Evolutionary conservation across 2,329 filamentous ascomycete species (phyloP).

Genomic region (Cercospora sp.): DNA sequence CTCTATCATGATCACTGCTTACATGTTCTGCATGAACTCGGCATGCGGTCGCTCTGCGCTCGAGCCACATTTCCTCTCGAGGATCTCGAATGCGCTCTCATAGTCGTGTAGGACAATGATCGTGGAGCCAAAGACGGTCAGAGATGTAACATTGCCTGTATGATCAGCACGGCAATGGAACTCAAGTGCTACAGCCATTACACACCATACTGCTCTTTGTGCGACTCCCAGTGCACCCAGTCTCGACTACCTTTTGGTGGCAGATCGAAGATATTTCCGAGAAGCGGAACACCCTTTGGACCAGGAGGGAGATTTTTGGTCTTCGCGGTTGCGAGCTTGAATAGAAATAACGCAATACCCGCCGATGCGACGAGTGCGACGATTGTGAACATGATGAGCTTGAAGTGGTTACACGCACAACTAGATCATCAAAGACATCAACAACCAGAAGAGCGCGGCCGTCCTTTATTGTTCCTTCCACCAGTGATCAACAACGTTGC

Average conservation of each 20-base stretch:
- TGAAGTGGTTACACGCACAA: background rate
- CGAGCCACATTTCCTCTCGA: slow-evolving; percentile 42
- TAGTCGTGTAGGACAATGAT: slow-evolving; percentile 47
- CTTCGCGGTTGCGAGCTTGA: background rate
- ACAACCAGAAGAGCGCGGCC: background rate
- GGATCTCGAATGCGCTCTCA: slow-evolving; percentile 42
- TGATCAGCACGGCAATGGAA: no score
- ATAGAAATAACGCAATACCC: background rate
- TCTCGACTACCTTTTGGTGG: slow-evolving; percentile 37
- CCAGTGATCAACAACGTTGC: background rate
- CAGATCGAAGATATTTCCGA: slow-evolving; percentile 31
- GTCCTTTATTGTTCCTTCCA: background rate
- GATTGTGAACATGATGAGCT: background rate
- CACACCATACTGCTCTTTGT: slow-evolving; percentile 39
- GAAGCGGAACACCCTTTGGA: slow-evolving; percentile 27
- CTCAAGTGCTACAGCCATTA: background rate
- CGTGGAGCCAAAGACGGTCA: slow-evolving; percentile 47
- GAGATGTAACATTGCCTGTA: slow-evolving; percentile 36
- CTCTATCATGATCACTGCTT: slow-evolving; percentile 16
- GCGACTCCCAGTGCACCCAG: slow-evolving; percentile 47
- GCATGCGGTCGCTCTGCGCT: slow-evolving; percentile 42
- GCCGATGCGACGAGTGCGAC: background rate
- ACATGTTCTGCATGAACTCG: slow-evolving; percentile 21
- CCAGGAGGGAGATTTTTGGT: slow-evolving; percentile 27
- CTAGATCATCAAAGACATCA: background rate